phyloP scores from a whole-genome alignment of 1,284 basidiomycete species.

The Microbotryomycetes sp. region DNA sequence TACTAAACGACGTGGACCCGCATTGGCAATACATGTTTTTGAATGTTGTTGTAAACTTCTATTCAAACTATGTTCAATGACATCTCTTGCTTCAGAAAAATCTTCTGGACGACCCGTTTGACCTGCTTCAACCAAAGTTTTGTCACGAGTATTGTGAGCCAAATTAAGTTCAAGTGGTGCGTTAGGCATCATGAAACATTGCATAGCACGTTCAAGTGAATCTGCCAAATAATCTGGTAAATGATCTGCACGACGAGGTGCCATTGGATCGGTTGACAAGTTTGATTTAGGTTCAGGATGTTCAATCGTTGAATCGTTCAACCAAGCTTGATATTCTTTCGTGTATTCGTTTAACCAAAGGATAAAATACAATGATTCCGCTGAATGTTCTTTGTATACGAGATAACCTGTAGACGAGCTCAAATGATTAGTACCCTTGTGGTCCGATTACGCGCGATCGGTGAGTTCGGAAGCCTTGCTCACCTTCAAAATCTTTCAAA shows the following conservation, averaged over 20 bases:
- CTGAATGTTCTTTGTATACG: constrained; percentile 33
- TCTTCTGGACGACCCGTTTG: constrained; percentile 22
- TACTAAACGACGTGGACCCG: constrained; percentile 24
- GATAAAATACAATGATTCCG: constrained; percentile 33
- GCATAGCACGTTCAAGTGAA: constrained; percentile 27
- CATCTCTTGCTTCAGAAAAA: constrained; percentile 28
- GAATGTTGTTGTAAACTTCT: constrained; percentile 16
- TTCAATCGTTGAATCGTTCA: constrained; percentile 2
- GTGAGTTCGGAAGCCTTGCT: neutral
- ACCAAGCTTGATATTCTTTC: constrained; percentile 21
- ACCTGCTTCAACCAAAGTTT: constrained; percentile 28
- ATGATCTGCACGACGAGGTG: constrained; percentile 17
- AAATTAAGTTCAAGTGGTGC: constrained; percentile 32
- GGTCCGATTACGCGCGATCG: too few relatives aligned
- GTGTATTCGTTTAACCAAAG: constrained; percentile 32
- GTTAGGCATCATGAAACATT: constrained; percentile 29
- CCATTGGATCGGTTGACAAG: constrained; percentile 16
- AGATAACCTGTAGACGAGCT: constrained; percentile 26
- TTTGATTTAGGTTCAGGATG: neutral
- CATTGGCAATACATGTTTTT: constrained; percentile 22
- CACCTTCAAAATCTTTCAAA: constrained; percentile 31
- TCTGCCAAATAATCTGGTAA: constrained; percentile 28
- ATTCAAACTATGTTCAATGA: constrained; percentile 29
- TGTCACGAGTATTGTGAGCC: constrained; percentile 24
- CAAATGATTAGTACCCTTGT: too few relatives aligned